Evolutionary conservation across 345 rosid genomes (phyloP).

Genomic region (Clarkia xantiana): DNA sequence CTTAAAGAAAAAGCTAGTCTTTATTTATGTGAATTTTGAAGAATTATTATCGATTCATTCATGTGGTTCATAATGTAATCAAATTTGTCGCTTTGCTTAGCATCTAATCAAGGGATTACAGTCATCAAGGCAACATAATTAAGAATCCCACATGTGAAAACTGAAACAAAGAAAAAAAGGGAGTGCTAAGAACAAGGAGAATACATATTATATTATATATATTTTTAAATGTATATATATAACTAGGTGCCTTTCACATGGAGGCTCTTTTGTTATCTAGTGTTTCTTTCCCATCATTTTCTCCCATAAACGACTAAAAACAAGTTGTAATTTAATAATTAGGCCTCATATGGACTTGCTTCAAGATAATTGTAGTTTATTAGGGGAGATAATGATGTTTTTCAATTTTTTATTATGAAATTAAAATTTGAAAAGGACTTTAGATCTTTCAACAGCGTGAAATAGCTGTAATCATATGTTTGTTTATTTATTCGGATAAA

Average conservation of each 20-base stretch:
- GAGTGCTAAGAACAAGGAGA: background rate
- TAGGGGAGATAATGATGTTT: constrained; percentile 10
- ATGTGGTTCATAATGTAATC: constrained; percentile 1
- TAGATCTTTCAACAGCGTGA: too few relatives aligned
- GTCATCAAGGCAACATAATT: constrained; percentile 13
- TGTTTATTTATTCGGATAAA: too few relatives aligned
- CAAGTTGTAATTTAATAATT: constrained; percentile 6
- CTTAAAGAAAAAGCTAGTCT: too few relatives aligned
- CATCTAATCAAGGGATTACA: constrained; percentile 10
- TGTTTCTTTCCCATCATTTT: constrained; percentile 6
- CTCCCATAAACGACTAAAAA: too few relatives aligned
- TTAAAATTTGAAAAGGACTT: too few relatives aligned
- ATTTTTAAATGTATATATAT: constrained; percentile 53
- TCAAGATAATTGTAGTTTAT: constrained; percentile 14
- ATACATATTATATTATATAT: background rate
- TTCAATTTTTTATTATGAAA: constrained; percentile 1
- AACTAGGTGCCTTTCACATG: constrained; percentile 70
- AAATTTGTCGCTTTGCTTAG: constrained; percentile 22
- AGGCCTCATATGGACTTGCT: constrained; percentile 10
- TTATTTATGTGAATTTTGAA: too few relatives aligned
- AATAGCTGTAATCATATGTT: too few relatives aligned
- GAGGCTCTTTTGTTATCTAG: constrained; percentile 10
- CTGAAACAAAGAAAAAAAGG: constrained; percentile 23
- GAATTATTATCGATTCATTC: too few relatives aligned
- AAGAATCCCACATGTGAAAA: constrained; percentile 18